Percentiles rank a stretch among this genome's conserved stretches.
phyloP scores from a whole-genome alignment of 805 yeast genomes.

The Candida sonorensis region DNA sequence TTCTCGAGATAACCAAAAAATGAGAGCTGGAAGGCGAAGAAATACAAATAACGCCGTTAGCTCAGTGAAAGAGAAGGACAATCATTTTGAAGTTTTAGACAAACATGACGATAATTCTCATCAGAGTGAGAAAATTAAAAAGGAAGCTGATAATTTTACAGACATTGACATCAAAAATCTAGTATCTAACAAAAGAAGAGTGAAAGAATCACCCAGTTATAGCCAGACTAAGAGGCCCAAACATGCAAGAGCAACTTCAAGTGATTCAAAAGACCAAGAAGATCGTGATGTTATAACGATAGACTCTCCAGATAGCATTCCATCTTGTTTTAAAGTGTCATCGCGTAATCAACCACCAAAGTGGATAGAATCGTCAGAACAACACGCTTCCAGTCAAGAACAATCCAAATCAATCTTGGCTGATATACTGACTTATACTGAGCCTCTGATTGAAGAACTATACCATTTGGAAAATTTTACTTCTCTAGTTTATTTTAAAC shows the following conservation, averaged over 20 bases:
- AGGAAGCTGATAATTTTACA: too few relatives aligned
- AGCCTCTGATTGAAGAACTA: constrained; percentile 48
- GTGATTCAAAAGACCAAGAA: not conserved
- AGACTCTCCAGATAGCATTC: not conserved
- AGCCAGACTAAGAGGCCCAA: not conserved
- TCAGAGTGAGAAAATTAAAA: not conserved
- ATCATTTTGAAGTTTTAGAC: too few relatives aligned
- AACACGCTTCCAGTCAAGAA: too few relatives aligned
- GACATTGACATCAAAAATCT: constrained; percentile 4
- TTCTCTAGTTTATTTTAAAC: constrained; percentile 58
- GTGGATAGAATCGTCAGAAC: not conserved
- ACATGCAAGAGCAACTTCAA: constrained; percentile 1
- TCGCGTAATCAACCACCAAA: not conserved
- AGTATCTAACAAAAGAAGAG: constrained; percentile 8
- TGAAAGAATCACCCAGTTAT: constrained; percentile 10
- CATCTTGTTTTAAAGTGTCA: constrained; percentile 1
- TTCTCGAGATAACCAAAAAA: too few relatives aligned
- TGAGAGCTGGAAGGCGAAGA: constrained; percentile 2
- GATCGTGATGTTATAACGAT: not conserved
- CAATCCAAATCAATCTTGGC: constrained; percentile 35
- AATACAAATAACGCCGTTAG: not conserved
- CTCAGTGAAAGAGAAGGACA: too few relatives aligned
- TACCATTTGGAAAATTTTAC: constrained; percentile 58
- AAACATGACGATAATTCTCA: too few relatives aligned
- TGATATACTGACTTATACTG: constrained; percentile 38